Conservation (phyloP, 345 rosid genomes). For the Ceriops zippeliana region DNA sequence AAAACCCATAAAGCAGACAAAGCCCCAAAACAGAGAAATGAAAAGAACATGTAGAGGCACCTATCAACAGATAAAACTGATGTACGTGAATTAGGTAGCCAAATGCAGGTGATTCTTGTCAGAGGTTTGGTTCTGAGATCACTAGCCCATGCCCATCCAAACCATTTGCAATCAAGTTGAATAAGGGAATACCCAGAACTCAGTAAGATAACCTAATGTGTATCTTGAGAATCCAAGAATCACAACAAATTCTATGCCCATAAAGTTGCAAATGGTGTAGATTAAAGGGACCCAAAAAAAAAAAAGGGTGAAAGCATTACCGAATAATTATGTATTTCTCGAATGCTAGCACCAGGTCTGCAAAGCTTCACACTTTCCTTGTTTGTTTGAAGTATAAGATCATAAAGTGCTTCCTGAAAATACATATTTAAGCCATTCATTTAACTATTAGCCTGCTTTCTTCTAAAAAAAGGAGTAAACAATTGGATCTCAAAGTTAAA, state of each 20-base stretch:
- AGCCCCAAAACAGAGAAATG: not conserved
- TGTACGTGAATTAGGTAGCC: conserved; percentile 1
- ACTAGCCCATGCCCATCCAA: not conserved
- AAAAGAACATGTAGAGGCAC: not conserved
- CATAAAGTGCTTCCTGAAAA: conserved; percentile 76
- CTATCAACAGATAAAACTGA: not conserved
- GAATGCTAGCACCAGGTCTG: conserved; percentile 75
- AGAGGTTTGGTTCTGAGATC: not conserved
- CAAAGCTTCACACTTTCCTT: conserved; percentile 70
- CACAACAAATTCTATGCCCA: not conserved
- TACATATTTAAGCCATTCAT: conserved; percentile 8
- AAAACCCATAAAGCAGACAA: not conserved
- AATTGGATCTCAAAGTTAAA: not conserved
- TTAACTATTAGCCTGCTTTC: not conserved
- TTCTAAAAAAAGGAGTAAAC: not conserved
- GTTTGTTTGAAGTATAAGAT: conserved; percentile 81
- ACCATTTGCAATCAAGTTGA: not conserved
- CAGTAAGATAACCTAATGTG: not conserved
- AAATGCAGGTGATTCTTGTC: not conserved
- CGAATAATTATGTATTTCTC: conserved; percentile 64
- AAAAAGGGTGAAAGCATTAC: conserved; percentile 36
- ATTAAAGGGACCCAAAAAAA: not conserved
- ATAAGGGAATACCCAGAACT: not conserved
- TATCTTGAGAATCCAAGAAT: not conserved
- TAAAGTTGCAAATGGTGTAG: no score